Evolutionary conservation across 345 rosid species (phyloP).

Genomic region (Orychophragmus violaceus): DNA sequence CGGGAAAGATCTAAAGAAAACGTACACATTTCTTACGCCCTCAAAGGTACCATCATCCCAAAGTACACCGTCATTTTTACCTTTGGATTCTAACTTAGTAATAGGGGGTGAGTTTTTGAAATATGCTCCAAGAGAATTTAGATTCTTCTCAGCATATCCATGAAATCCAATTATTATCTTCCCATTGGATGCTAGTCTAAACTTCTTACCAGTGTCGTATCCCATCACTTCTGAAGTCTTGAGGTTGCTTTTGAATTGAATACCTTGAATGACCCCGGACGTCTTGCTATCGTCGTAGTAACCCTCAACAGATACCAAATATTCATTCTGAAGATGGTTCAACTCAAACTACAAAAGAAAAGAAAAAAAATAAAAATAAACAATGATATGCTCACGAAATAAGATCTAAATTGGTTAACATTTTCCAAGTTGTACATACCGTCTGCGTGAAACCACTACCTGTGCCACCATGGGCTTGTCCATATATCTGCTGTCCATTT

Average conservation of each 20-base stretch:
- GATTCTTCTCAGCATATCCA: no score
- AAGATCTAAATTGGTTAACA: no score
- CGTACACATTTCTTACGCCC: neutral
- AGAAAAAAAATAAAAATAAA: no score
- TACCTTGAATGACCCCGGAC: neutral
- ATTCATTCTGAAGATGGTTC: neutral
- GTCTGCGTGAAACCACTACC: neutral
- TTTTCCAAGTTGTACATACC: neutral
- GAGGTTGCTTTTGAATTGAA: neutral
- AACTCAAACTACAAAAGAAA: neutral
- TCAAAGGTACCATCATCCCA: conserved; percentile 9
- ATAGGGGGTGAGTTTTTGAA: no score
- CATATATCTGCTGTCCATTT: neutral
- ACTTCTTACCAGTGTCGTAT: neutral
- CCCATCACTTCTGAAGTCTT: neutral
- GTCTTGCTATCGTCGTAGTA: no score
- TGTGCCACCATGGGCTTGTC: neutral
- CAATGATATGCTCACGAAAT: no score
- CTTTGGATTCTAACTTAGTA: no score
- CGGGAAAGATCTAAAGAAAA: no score
- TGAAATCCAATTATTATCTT: no score
- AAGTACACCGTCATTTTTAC: no score
- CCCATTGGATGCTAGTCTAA: no score
- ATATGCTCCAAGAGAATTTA: no score
- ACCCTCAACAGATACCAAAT: conserved; percentile 1